Evolutionary conservation across 768 basidiomycete genomes (phyloP).

Genomic region (Clavulina sp.): DNA sequence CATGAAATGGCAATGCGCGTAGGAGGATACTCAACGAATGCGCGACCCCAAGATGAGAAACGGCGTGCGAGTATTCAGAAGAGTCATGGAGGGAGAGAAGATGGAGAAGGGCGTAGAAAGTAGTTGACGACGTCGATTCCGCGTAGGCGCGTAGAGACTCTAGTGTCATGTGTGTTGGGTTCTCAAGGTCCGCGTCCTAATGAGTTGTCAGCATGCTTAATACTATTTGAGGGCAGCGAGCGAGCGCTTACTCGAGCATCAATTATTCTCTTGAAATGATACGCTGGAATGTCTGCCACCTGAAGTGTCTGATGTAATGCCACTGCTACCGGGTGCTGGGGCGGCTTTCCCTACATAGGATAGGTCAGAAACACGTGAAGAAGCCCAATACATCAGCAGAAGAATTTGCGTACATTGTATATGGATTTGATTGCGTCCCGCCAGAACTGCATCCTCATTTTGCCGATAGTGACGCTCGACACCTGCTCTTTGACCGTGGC

Average conservation of each 20-base stretch:
- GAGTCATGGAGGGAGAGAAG: conserved; percentile 36
- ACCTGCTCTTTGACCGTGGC: conserved; percentile 61
- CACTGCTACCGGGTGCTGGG: conserved; percentile 63
- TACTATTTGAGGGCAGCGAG: background rate
- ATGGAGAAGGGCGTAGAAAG: conserved; percentile 60
- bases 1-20: conserved; percentile 63
- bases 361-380: conserved; percentile 4
- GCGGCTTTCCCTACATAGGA: conserved; percentile 45
- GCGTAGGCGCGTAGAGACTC: conserved; percentile 55
- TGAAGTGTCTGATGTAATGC: conserved; percentile 45
- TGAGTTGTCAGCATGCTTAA: conserved; percentile 11
- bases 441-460: conserved; percentile 80
- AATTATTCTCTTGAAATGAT: conserved; percentile 68
- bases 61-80: conserved; percentile 46
- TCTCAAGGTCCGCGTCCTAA: conserved; percentile 50
- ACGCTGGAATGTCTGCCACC: conserved; percentile 35
- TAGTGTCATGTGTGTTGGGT: conserved; percentile 44
- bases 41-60: conserved; percentile 64
- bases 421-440: conserved; percentile 58
- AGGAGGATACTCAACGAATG: conserved; percentile 55
- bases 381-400: background rate
- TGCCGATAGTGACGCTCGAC: conserved; percentile 55
- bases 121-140: conserved; percentile 63
- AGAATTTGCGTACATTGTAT: conserved; percentile 29
- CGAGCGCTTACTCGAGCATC: conserved; percentile 51